Evolutionary conservation across 805 yeast species (phyloP).

Genomic region (Komagataella pastoris): DNA sequence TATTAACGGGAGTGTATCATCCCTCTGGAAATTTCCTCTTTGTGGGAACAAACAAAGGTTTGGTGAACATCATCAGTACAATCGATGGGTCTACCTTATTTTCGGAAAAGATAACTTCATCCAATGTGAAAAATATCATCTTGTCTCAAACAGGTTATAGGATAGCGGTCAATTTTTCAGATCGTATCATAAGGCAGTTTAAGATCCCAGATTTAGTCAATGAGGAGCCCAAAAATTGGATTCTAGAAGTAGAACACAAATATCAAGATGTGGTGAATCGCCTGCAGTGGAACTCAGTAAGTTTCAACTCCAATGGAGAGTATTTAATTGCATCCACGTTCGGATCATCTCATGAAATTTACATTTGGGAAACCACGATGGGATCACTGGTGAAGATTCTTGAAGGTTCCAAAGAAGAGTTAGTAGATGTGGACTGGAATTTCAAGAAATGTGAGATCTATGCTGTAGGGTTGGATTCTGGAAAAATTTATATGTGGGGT

Average conservation of each 20-base stretch:
- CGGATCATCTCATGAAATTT: conserved; percentile 81
- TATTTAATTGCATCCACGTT: conserved; percentile 81
- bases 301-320: conserved; percentile 65
- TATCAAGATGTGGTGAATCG: conserved; percentile 86
- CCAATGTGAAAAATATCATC: conserved; percentile 58
- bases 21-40: conserved; percentile 43
- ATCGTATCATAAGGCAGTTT: conserved; percentile 58
- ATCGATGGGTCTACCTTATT: conserved; percentile 13
- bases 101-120: conserved; percentile 37
- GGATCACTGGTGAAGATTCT: conserved; percentile 82
- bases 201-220: conserved; percentile 26
- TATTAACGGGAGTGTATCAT: conserved; percentile 37
- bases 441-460: conserved; percentile 58
- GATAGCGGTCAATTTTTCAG: conserved; percentile 66
- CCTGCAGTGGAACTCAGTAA: conserved; percentile 77
- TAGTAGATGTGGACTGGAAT: conserved; percentile 83
- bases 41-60: conserved; percentile 75
- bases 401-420: conserved; percentile 85
- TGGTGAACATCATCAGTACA: conserved; percentile 37
- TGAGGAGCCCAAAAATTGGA: conserved; percentile 18
- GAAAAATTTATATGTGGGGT: conserved; percentile 73
- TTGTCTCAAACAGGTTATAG: conserved; percentile 46
- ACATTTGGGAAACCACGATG: conserved; percentile 83
- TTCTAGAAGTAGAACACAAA: conserved; percentile 59
- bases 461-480: conserved; percentile 79